phyloP scores from a whole-genome alignment of 805 yeast species.

The Yarrowia porcina region DNA sequence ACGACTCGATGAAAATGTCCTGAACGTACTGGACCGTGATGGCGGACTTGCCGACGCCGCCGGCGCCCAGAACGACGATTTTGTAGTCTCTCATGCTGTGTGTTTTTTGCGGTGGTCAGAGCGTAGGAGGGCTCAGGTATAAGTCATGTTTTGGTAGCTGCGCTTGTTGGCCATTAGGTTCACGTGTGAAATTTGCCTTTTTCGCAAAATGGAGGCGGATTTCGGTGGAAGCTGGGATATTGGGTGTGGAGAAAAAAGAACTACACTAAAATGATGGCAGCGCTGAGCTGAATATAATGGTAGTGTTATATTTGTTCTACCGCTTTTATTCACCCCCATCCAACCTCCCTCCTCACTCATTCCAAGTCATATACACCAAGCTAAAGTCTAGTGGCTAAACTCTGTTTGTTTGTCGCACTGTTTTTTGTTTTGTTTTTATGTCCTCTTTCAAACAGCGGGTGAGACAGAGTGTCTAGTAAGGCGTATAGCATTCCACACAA shows the following conservation, averaged over 20 bases:
- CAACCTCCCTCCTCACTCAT: background rate
- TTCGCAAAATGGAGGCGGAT: background rate
- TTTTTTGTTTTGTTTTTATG: conserved; percentile 14
- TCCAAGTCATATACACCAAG: conserved; percentile 3
- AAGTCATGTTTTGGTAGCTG: conserved; percentile 12
- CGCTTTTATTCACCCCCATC: background rate
- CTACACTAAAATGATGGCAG: background rate
- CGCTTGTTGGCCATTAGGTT: background rate
- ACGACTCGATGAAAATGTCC: conserved; percentile 82
- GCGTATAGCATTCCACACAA: conserved; percentile 12
- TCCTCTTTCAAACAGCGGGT: conserved; percentile 22
- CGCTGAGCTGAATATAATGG: no score
- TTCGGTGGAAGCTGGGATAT: background rate
- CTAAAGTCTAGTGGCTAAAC: background rate
- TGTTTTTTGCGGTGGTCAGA: conserved; percentile 26
- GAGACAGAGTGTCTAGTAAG: conserved; percentile 9
- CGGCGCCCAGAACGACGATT: conserved; percentile 90
- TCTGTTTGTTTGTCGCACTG: background rate
- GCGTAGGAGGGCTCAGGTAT: conserved; percentile 2
- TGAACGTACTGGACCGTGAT: conserved; percentile 89
- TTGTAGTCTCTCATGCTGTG: conserved; percentile 59
- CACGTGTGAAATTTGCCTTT: conserved; percentile 15
- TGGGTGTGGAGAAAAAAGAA: no score
- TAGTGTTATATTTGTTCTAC: no score
- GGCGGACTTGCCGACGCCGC: conserved; percentile 96